Conservation (phyloP, 495 filamentous ascomycete species). For the Mycothermus thermophilus region DNA sequence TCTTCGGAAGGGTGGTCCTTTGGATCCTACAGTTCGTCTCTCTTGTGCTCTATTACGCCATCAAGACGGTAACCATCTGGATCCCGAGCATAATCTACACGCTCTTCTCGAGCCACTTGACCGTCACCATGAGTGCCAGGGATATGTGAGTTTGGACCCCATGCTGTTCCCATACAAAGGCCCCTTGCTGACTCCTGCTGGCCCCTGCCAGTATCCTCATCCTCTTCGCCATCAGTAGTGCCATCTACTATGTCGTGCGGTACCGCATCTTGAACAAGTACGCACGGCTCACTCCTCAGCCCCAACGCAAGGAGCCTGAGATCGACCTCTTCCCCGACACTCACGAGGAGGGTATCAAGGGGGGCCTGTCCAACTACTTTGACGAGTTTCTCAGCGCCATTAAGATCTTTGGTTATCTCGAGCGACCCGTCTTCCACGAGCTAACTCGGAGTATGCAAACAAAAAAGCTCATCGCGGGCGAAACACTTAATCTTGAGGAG, state of each 20-base stretch:
- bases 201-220: constrained; percentile 52
- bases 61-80: constrained; percentile 79
- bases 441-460: constrained; percentile 97
- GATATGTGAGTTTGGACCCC: constrained; percentile 52
- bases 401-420: constrained; percentile 95
- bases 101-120: constrained; percentile 87
- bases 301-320: constrained; percentile 88
- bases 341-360: constrained; percentile 78
- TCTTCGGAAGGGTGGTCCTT: constrained; percentile 31
- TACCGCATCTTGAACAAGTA: constrained; percentile 96
- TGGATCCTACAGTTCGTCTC: constrained; percentile 54
- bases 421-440: constrained; percentile 93
- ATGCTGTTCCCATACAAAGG: too few species aligned
- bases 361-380: constrained; percentile 83
- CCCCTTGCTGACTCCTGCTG: not conserved
- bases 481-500: constrained; percentile 87
- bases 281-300: constrained; percentile 78
- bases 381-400: constrained; percentile 99
- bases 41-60: constrained; percentile 60
- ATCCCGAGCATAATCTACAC: constrained; percentile 82
- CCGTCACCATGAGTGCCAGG: constrained; percentile 96
- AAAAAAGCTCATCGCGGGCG: constrained; percentile 84
- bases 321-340: constrained; percentile 89
- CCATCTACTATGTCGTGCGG: constrained; percentile 78
- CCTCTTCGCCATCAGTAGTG: constrained; percentile 57